Evolutionary conservation across 129 eudicot species (phyloP).

Genomic region (Flaveria ramosissima): DNA sequence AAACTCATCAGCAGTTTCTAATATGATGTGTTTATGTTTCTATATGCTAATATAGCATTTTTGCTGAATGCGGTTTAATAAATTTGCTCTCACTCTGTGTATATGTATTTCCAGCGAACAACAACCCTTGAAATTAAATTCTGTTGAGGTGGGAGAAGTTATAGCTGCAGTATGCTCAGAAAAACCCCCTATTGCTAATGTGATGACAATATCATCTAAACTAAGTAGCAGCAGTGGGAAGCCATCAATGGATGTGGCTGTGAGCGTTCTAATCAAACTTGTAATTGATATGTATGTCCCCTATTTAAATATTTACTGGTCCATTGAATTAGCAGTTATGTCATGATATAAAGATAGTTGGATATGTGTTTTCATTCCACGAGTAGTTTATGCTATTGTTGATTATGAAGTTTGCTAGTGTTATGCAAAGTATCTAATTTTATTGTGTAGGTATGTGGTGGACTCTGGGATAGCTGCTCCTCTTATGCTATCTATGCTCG

Average conservation of each 20-base stretch:
- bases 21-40: background rate
- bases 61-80: slow-evolving; percentile 8
- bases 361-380: slow-evolving; percentile 10
- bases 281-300: slow-evolving; percentile 92
- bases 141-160: slow-evolving; percentile 87
- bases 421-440: slow-evolving; percentile 15
- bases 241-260: slow-evolving; percentile 98
- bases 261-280: slow-evolving; percentile 96
- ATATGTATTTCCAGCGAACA: slow-evolving; percentile 66
- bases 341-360: slow-evolving; percentile 17
- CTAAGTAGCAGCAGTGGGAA: slow-evolving; percentile 72
- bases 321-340: slow-evolving; percentile 7
- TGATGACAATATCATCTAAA: slow-evolving; percentile 69
- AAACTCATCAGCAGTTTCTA: slow-evolving; percentile 2
- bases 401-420: slow-evolving; percentile 27
- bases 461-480: slow-evolving; percentile 94
- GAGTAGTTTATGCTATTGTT: slow-evolving; percentile 21
- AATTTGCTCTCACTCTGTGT: slow-evolving; percentile 32
- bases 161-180: slow-evolving; percentile 93
- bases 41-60: background rate
- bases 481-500: slow-evolving; percentile 89
- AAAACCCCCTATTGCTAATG: slow-evolving; percentile 54
- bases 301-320: slow-evolving; percentile 1
- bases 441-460: slow-evolving; percentile 82
- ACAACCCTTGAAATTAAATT: slow-evolving; percentile 78